Evolutionary conservation across 805 yeast genomes (phyloP).

Genomic region (Kuraishia capsulata): DNA sequence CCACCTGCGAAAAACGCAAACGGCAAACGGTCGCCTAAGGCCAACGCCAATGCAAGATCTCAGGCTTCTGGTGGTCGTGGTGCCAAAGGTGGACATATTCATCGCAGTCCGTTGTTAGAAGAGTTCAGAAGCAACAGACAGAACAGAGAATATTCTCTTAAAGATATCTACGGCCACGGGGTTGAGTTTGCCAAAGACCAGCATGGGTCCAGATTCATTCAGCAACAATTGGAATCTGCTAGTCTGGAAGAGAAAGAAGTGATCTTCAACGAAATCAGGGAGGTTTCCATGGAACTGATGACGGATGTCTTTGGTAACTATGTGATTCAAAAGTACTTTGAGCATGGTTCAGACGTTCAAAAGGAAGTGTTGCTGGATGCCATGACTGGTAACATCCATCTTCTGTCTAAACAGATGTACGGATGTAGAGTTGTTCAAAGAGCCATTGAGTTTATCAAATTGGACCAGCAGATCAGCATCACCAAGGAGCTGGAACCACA

Average conservation of each 20-base stretch:
- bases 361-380: conserved; percentile 54
- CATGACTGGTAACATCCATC: conserved; percentile 68
- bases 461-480: conserved; percentile 56
- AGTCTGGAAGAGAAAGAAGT: conserved; percentile 63
- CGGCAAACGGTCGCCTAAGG: conserved; percentile 2
- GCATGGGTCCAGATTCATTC: conserved; percentile 95
- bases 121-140: conserved; percentile 65
- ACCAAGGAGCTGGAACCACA: conserved; percentile 57
- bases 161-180: conserved; percentile 78
- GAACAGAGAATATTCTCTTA: conserved; percentile 52
- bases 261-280: conserved; percentile 76
- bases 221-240: conserved; percentile 69
- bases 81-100: conserved; percentile 31
- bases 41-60: background rate
- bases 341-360: conserved; percentile 67
- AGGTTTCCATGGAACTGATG: conserved; percentile 67
- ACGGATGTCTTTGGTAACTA: conserved; percentile 98
- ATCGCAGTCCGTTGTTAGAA: conserved; percentile 73
- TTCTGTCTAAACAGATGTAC: conserved; percentile 86
- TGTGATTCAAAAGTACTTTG: conserved; percentile 91
- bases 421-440: conserved; percentile 97
- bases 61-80: background rate
- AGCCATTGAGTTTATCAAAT: conserved; percentile 67
- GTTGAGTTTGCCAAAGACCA: conserved; percentile 92
- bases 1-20: conserved; percentile 2